Evolutionary conservation across 2,329 filamentous ascomycete genomes (phyloP).

Genomic region (Calycina herbarum): DNA sequence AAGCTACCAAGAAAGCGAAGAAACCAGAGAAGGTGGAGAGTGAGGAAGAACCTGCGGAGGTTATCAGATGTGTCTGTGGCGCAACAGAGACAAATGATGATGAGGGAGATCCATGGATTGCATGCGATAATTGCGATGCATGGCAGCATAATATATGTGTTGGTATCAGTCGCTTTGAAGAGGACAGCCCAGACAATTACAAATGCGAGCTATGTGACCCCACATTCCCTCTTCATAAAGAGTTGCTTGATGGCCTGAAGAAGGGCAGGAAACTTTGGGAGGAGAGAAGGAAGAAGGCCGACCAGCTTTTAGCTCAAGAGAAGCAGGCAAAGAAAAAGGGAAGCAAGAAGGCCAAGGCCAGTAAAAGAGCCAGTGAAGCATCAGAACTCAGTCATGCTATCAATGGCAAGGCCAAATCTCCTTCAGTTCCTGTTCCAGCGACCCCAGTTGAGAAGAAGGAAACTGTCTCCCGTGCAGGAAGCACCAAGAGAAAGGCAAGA

Average conservation of each 20-base stretch:
- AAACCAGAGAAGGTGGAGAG: slow-evolving; percentile 53
- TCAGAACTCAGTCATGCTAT: slow-evolving; percentile 45
- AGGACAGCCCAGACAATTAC: slow-evolving; percentile 80
- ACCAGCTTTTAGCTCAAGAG: slow-evolving; percentile 59
- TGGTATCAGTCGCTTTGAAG: slow-evolving; percentile 73
- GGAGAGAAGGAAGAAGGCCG: slow-evolving; percentile 58
- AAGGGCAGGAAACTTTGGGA: slow-evolving; percentile 88
- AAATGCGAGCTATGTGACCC: slow-evolving; percentile 90
- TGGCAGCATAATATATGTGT: slow-evolving; percentile 99
- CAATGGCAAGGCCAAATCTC: slow-evolving; percentile 37
- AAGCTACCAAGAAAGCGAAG: slow-evolving; percentile 50
- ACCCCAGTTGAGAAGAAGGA: slow-evolving; percentile 38
- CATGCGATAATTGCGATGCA: slow-evolving; percentile 85
- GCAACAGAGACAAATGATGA: slow-evolving; percentile 83
- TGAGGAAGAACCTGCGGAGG: slow-evolving; percentile 54
- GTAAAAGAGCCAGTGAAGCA: slow-evolving; percentile 65
- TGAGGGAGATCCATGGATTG: slow-evolving; percentile 89
- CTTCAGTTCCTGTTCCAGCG: slow-evolving; percentile 25
- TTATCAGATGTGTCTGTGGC: slow-evolving; percentile 93
- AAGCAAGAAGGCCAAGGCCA: slow-evolving; percentile 52
- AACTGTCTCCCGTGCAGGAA: slow-evolving; percentile 40
- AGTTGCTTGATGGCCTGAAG: slow-evolving; percentile 74
- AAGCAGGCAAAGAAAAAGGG: slow-evolving; percentile 54
- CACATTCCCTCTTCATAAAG: slow-evolving; percentile 66
- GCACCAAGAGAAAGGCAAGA: slow-evolving; percentile 57